Percentiles rank a stretch among this genome's conserved stretches.
Evolutionary conservation across 1,139 yeast species (phyloP).

Genomic region (Protomyces gravidus): DNA sequence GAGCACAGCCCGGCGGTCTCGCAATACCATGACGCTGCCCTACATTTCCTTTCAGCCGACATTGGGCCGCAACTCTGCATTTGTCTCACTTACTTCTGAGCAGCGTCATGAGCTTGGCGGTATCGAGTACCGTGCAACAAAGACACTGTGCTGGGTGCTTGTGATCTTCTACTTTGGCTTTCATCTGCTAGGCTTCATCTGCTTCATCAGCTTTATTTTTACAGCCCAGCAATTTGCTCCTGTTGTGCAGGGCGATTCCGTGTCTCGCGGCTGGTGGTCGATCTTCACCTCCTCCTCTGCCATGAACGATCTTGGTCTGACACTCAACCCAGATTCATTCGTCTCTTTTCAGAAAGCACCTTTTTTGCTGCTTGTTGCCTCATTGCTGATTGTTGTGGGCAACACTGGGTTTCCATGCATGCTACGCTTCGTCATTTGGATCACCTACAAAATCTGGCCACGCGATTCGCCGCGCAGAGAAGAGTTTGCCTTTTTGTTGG

Average conservation of each 20-base stretch:
- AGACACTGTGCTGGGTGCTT: slow-evolving; percentile 46
- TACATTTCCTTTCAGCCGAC: slow-evolving; percentile 57
- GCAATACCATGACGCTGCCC: slow-evolving; percentile 30
- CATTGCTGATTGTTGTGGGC: slow-evolving; percentile 31
- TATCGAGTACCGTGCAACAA: slow-evolving; percentile 87
- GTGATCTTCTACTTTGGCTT: slow-evolving; percentile 24
- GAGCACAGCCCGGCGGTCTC: slow-evolving; percentile 3
- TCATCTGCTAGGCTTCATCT: slow-evolving; percentile 50
- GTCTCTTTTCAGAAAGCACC: slow-evolving; percentile 25
- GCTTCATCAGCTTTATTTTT: slow-evolving; percentile 64
- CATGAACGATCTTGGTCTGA: slow-evolving; percentile 72
- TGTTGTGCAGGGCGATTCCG: slow-evolving; percentile 51
- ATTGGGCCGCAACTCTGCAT: slow-evolving; percentile 94
- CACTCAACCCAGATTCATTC: slow-evolving; percentile 30
- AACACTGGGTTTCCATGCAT: slow-evolving; percentile 32
- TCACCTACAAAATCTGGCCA: slow-evolving; percentile 25
- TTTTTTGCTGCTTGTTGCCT: slow-evolving; percentile 28
- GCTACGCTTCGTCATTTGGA: slow-evolving; percentile 31
- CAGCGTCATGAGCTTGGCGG: slow-evolving; percentile 96
- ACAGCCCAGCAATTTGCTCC: slow-evolving; percentile 41
- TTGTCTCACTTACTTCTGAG: slow-evolving; percentile 70
- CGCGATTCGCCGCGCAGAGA: slow-evolving; percentile 24
- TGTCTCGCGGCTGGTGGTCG: slow-evolving; percentile 87
- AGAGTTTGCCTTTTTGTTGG: slow-evolving; percentile 73
- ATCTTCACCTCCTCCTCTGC: slow-evolving; percentile 73